Evolutionary conservation across 371 early-diverging fungal genomes (phyloP).

Genomic region (Mucor lusitanicus): DNA sequence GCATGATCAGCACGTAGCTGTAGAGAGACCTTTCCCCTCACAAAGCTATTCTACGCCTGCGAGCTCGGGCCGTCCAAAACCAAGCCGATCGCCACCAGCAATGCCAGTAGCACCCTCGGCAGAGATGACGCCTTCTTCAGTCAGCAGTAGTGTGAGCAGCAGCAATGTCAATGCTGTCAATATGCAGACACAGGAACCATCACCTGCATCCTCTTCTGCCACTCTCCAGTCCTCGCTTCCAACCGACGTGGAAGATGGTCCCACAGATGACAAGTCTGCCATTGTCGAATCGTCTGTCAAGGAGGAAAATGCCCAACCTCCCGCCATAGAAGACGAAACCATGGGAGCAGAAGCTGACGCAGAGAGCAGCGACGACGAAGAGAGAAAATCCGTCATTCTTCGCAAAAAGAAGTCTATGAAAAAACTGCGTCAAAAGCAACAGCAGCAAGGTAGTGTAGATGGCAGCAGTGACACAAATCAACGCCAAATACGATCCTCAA

Average conservation of each 20-base stretch:
- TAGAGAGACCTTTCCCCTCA: neutral
- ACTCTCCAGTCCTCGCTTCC: neutral
- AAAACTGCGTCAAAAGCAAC: conserved; percentile 13
- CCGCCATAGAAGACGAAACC: neutral
- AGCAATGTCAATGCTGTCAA: neutral
- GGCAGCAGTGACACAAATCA: neutral
- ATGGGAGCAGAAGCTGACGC: conserved; percentile 11
- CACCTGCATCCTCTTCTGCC: conserved; percentile 10
- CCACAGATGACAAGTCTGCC: neutral
- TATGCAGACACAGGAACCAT: neutral
- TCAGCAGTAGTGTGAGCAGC: conserved; percentile 1
- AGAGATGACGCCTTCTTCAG: neutral
- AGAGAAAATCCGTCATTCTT: neutral
- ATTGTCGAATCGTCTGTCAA: neutral
- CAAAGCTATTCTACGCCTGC: neutral
- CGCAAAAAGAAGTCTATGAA: conserved; percentile 11
- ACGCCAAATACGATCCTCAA: conserved; percentile 23
- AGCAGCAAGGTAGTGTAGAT: neutral
- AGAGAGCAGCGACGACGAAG: conserved; percentile 19
- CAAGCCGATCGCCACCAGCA: neutral
- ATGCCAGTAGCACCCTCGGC: neutral
- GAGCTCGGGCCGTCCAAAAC: neutral
- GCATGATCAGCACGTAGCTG: neutral
- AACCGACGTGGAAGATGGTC: neutral
- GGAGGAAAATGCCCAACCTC: neutral